A percentile compares a stretch with the other conserved stretches of the same genome.
Evolutionary conservation across 495 filamentous ascomycete species (phyloP).

Genomic region (Symbiotaphrina buchneri): DNA sequence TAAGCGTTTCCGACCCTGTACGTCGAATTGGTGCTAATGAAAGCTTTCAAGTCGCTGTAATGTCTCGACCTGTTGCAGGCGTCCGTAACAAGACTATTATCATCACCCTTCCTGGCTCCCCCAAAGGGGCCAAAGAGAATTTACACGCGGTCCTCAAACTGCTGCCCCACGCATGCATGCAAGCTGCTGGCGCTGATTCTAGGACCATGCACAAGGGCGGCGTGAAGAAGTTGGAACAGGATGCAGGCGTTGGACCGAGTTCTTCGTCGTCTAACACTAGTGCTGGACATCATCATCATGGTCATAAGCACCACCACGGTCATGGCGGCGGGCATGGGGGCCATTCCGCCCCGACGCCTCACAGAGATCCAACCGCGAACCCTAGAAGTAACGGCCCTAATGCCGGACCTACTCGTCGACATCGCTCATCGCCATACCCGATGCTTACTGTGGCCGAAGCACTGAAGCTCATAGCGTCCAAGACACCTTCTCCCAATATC

Average conservation of each 20-base stretch:
- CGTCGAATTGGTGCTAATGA: constrained; percentile 5
- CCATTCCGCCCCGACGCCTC: constrained; percentile 43
- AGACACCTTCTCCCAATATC: constrained; percentile 36
- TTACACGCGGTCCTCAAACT: constrained; percentile 76
- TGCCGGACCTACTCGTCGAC: constrained; percentile 51
- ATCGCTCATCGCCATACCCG: constrained; percentile 74
- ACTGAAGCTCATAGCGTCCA: constrained; percentile 39
- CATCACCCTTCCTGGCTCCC: constrained; percentile 80
- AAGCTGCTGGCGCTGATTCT: constrained; percentile 69
- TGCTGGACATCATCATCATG: constrained; percentile 14
- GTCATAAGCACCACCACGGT: constrained; percentile 26
- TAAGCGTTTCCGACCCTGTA: constrained; percentile 21
- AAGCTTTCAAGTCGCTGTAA: constrained; percentile 67
- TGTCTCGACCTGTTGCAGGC: constrained; percentile 86
- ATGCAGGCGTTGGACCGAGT: constrained; percentile 38
- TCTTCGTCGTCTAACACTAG: neutral
- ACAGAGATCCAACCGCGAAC: constrained; percentile 38
- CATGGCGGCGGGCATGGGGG: constrained; percentile 30
- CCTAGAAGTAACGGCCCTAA: constrained; percentile 60
- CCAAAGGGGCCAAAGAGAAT: constrained; percentile 93
- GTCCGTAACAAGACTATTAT: constrained; percentile 68
- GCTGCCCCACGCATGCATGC: constrained; percentile 79
- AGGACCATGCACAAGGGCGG: constrained; percentile 61
- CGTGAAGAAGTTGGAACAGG: constrained; percentile 59
- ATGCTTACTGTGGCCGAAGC: constrained; percentile 78